A percentile compares a stretch with the other conserved stretches of the same genome.
phyloP scores from a whole-genome alignment of 2,329 filamentous ascomycete genomes.

The Aspergillus latus region DNA sequence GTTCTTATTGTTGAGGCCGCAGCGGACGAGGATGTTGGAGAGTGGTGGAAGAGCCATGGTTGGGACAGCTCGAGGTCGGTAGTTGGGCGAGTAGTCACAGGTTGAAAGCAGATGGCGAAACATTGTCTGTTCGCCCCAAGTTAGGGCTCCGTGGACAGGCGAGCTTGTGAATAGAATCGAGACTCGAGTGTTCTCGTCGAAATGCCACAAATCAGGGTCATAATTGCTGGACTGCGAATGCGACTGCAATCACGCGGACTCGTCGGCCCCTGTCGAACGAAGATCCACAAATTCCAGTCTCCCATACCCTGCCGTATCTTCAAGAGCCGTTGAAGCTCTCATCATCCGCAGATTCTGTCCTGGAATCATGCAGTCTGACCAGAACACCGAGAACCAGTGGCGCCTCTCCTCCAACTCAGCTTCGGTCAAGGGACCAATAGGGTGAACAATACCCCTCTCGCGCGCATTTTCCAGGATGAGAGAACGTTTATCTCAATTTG shows the following conservation, averaged over 20 bases:
- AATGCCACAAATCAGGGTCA: conserved; percentile 1
- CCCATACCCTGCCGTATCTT: conserved; percentile 10
- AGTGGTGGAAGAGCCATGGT: conserved; percentile 18
- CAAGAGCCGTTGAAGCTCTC: conserved; percentile 14
- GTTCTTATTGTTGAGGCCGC: conserved; percentile 4
- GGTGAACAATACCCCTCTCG: conserved; percentile 8
- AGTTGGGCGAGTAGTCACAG: conserved; percentile 15
- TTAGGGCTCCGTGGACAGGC: conserved; percentile 16
- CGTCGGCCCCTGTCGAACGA: conserved; percentile 14
- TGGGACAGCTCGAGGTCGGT: conserved; percentile 12
- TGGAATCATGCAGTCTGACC: conserved; percentile 17
- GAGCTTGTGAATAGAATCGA: conserved; percentile 15
- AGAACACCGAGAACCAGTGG: conserved; percentile 14
- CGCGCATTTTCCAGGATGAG: conserved; percentile 6
- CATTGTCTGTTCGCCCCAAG: conserved; percentile 9
- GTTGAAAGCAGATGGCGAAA: conserved; percentile 13
- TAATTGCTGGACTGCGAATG: background rate
- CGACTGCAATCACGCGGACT: conserved; percentile 14
- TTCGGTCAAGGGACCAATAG: conserved; percentile 11
- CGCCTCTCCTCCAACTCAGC: conserved; percentile 15
- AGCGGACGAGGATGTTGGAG: conserved; percentile 15
- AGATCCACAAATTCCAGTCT: conserved; percentile 11
- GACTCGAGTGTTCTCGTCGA: conserved; percentile 1
- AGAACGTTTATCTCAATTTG: no score
- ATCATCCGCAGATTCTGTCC: conserved; percentile 7